Evolutionary conservation across 108 stramenopile genomes (phyloP).

Genomic region (Cyclotella kingstonii): DNA sequence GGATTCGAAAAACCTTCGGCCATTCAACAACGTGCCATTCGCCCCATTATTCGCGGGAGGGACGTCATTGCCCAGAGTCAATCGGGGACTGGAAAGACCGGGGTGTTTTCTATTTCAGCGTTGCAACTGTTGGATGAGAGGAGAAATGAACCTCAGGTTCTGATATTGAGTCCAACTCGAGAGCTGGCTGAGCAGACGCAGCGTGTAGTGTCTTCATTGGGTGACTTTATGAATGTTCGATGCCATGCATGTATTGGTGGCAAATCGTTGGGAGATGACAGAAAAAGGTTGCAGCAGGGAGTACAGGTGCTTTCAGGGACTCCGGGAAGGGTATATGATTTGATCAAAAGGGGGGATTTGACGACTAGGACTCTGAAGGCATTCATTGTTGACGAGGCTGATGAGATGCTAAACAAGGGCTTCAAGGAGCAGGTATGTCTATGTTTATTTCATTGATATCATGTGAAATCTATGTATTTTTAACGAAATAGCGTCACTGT

Average conservation of each 20-base stretch:
- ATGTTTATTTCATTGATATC: background rate
- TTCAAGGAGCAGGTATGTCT: constrained; percentile 87
- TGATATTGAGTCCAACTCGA: constrained; percentile 95
- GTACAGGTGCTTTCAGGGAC: constrained; percentile 97
- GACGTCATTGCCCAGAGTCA: constrained; percentile 98
- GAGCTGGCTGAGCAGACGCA: constrained; percentile 98
- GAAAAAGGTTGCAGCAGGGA: constrained; percentile 86
- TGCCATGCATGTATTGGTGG: constrained; percentile 98
- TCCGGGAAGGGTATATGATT: constrained; percentile 97
- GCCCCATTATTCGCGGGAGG: constrained; percentile 91
- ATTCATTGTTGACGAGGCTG: constrained; percentile 98
- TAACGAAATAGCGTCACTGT: background rate
- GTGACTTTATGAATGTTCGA: constrained; percentile 97
- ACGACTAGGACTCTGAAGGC: constrained; percentile 78
- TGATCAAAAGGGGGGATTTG: constrained; percentile 92
- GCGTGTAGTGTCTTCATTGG: constrained; percentile 87
- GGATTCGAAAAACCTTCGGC: constrained; percentile 97
- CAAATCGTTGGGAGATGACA: constrained; percentile 91
- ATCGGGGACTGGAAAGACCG: constrained; percentile 96
- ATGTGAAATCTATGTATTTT: background rate
- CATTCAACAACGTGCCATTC: constrained; percentile 98
- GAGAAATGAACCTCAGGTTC: constrained; percentile 81
- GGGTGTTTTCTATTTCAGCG: constrained; percentile 94
- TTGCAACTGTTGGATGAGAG: constrained; percentile 87
- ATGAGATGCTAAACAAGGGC: constrained; percentile 96